Conservation (phyloP, 164 flowering plant genomes). For the Chloranthus sessilifolius region DNA sequence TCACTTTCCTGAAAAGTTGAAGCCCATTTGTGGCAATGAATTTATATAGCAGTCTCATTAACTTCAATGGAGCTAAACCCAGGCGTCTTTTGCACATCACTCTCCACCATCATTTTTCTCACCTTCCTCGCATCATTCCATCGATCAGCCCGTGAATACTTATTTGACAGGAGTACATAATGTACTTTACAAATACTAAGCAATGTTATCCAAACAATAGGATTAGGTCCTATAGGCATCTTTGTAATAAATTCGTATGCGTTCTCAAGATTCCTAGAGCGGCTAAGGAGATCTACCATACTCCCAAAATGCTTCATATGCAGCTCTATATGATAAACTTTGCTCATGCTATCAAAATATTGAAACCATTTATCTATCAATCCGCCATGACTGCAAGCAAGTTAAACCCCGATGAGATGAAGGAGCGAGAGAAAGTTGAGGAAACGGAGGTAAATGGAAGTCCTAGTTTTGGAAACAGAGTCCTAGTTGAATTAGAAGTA, state of each 20-base stretch:
- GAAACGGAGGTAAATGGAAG: too few relatives aligned
- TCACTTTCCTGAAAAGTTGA: too few relatives aligned
- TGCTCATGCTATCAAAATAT: slow-evolving; percentile 44
- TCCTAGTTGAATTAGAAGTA: too few relatives aligned
- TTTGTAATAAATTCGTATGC: slow-evolving; percentile 47
- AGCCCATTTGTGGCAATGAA: background rate
- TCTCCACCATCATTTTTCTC: slow-evolving; percentile 39
- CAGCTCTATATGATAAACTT: slow-evolving; percentile 34
- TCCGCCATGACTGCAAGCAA: slow-evolving; percentile 63
- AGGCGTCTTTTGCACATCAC: slow-evolving; percentile 38
- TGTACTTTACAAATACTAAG: slow-evolving; percentile 58
- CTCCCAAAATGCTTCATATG: slow-evolving; percentile 66
- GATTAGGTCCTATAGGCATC: slow-evolving; percentile 46
- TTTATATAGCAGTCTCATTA: slow-evolving; percentile 5
- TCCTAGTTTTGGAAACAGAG: too few relatives aligned
- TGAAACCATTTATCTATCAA: slow-evolving; percentile 46
- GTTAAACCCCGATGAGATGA: slow-evolving; percentile 50
- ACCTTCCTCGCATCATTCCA: slow-evolving; percentile 47
- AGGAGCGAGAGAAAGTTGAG: too few relatives aligned
- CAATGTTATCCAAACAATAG: slow-evolving; percentile 49
- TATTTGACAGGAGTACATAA: slow-evolving; percentile 45
- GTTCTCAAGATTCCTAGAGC: slow-evolving; percentile 39
- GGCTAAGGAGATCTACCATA: slow-evolving; percentile 58
- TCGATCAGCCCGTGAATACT: slow-evolving; percentile 44
- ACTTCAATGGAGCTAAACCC: slow-evolving; percentile 47